Percentiles rank a stretch among this genome's conserved stretches.
These are phyloP conservation scores for Diaporthe australafricana DNA, from an alignment of 2,329 filamentous ascomycete genomes.

Conservation along the genomic window DNA sequence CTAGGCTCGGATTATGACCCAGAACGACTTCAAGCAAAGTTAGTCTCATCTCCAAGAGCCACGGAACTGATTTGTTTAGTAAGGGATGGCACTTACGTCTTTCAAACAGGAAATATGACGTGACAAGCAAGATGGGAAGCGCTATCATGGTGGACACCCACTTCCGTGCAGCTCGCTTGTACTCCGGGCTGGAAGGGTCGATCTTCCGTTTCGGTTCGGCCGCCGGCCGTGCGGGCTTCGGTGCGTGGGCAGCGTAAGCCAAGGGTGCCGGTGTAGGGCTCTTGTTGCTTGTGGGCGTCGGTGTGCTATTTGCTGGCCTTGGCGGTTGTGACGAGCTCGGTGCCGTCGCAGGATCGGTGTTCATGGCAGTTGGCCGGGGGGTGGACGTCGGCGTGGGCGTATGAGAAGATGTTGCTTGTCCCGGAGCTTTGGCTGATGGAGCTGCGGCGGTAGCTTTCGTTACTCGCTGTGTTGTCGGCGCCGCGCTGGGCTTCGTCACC, in stretches of 20 bases:
- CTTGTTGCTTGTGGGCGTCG: not conserved
- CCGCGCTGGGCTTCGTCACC: not conserved
- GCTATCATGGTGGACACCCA: slow-evolving; percentile 62
- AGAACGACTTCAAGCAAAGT: slow-evolving; percentile 1
- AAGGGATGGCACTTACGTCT: slow-evolving; percentile 52
- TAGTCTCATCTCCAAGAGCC: not conserved
- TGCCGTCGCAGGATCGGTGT: not conserved
- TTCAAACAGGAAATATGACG: slow-evolving; percentile 66
- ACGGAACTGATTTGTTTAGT: not conserved
- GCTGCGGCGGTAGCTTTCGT: not conserved
- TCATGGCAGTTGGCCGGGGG: not conserved
- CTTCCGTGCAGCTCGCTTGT: slow-evolving; percentile 56
- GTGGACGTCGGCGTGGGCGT: not conserved
- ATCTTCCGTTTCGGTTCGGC: slow-evolving; percentile 29
- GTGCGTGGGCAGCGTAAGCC: not conserved
- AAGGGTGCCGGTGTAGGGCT: not conserved
- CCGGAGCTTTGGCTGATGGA: not conserved
- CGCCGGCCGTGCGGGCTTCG: not conserved
- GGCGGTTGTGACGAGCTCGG: not conserved
- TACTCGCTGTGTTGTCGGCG: not conserved
- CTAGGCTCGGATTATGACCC: slow-evolving; percentile 29
- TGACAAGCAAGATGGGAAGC: slow-evolving; percentile 65
- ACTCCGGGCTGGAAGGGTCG: slow-evolving; percentile 52
- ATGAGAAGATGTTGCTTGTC: not conserved
- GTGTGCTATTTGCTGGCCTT: not conserved